phyloP scores from a whole-genome alignment of 345 rosid species.

The Cardiospermum halicacabum region DNA sequence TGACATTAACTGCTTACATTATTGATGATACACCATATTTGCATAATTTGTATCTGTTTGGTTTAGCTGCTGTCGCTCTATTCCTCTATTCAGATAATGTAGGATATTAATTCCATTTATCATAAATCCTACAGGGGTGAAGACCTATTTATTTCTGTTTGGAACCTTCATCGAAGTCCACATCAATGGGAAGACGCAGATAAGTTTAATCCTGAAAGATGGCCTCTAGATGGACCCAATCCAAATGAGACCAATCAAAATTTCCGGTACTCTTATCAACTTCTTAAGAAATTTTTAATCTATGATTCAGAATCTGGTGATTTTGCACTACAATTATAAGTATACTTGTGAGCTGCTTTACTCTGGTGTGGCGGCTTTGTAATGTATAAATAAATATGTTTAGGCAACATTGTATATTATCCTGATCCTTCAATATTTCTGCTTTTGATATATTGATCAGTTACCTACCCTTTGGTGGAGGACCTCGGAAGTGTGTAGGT shows the following conservation, averaged over 20 bases:
- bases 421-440: background rate
- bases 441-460: slow-evolving; percentile 28
- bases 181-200: slow-evolving; percentile 69
- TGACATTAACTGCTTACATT: background rate
- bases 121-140: slow-evolving; percentile 52
- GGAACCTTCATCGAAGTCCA: slow-evolving; percentile 94
- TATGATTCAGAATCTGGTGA: background rate
- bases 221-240: slow-evolving; percentile 94
- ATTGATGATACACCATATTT: background rate
- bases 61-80: background rate
- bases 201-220: slow-evolving; percentile 91
- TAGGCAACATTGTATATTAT: background rate
- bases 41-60: background rate
- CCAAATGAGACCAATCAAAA: slow-evolving; percentile 96
- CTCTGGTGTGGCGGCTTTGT: background rate
- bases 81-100: background rate
- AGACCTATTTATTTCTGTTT: slow-evolving; percentile 85
- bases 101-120: background rate
- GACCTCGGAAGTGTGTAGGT: slow-evolving; percentile 91
- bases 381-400: background rate
- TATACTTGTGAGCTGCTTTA: too few relatives aligned
- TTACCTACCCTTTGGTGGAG: slow-evolving; percentile 98
- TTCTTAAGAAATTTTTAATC: background rate
- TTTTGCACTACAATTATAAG: too few relatives aligned
- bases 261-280: slow-evolving; percentile 47